A percentile compares a stretch with the other conserved stretches of the same genome.
These are phyloP conservation scores for Sarcomyxa edulis DNA, from an alignment of 768 basidiomycete genomes.

Conservation along the genomic window DNA sequence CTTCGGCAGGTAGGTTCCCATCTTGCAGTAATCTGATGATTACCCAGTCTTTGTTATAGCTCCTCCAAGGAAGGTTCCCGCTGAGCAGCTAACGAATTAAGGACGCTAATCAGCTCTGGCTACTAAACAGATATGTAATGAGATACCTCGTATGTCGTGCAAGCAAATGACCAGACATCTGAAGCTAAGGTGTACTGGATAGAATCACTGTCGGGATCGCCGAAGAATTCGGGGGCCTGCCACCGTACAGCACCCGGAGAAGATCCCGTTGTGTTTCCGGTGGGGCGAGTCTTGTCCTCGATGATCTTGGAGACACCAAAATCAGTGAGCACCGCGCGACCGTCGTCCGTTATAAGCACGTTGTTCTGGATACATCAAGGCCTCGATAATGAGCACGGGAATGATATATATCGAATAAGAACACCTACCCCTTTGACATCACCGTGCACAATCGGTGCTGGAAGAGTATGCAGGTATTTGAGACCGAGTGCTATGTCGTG, in stretches of 20 bases:
- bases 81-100: too few species aligned
- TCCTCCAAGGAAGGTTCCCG: too few species aligned
- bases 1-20: too few species aligned
- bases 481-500: slow-evolving; percentile 26
- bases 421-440: slow-evolving; percentile 37
- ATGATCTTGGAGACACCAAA: slow-evolving; percentile 37
- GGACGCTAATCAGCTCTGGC: too few species aligned
- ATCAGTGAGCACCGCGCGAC: slow-evolving; percentile 42
- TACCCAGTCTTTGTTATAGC: too few species aligned
- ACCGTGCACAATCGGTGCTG: slow-evolving; percentile 35
- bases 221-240: slow-evolving; percentile 30
- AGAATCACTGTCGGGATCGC: slow-evolving; percentile 11
- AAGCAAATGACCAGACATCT: slow-evolving; percentile 37
- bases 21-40: too few species aligned
- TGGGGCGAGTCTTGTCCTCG: slow-evolving; percentile 16
- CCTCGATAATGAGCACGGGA: not conserved
- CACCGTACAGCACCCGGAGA: slow-evolving; percentile 30
- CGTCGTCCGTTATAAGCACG: slow-evolving; percentile 35
- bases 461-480: slow-evolving; percentile 25
- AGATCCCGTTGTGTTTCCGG: slow-evolving; percentile 8
- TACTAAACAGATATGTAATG: too few species aligned
- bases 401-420: not conserved
- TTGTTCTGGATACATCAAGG: slow-evolving; percentile 26
- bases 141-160: slow-evolving; percentile 34
- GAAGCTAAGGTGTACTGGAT: slow-evolving; percentile 11